These are phyloP conservation scores for Parmales sp. DNA, from an alignment of 108 stramenopile species.

Conservation along the genomic window DNA sequence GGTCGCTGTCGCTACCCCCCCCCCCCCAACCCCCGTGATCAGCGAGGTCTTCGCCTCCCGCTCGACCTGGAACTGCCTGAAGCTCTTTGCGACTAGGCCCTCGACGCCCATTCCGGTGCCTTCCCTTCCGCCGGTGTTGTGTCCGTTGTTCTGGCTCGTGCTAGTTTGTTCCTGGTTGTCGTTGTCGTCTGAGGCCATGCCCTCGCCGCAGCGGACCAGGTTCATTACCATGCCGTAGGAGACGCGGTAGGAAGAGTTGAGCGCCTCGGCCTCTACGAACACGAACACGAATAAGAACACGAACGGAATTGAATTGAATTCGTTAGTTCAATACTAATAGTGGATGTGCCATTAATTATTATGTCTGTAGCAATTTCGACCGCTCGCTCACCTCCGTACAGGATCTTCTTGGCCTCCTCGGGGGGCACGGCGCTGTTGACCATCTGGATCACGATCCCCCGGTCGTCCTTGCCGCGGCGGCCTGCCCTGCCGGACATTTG, in stretches of 20 bases:
- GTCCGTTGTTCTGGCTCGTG: no score
- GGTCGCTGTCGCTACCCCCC: background rate
- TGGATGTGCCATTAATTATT: no score
- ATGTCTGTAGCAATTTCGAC: no score
- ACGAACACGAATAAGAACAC: constrained; percentile 1
- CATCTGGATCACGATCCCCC: constrained; percentile 99
- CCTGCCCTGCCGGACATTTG: constrained; percentile 98
- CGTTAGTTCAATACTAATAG: no score
- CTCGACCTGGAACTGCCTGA: constrained; percentile 90
- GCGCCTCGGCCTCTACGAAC: constrained; percentile 78
- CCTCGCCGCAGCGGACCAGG: no score
- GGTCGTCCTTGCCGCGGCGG: constrained; percentile 94
- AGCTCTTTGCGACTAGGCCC: constrained; percentile 94
- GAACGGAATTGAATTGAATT: no score
- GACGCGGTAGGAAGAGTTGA: constrained; percentile 90
- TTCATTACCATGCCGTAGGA: constrained; percentile 98
- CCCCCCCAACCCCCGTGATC: background rate
- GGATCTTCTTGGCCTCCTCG: constrained; percentile 79
- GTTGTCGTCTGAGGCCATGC: no score
- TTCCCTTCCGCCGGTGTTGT: no score
- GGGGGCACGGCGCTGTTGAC: constrained; percentile 99
- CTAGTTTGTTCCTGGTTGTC: no score
- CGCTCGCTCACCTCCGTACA: constrained; percentile 41
- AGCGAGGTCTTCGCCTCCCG: constrained; percentile 42
- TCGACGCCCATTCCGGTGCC: constrained; percentile 99